Evolutionary conservation across 2,329 filamentous ascomycete genomes (phyloP).

Genomic region (Aspergillus pseudoterreus): DNA sequence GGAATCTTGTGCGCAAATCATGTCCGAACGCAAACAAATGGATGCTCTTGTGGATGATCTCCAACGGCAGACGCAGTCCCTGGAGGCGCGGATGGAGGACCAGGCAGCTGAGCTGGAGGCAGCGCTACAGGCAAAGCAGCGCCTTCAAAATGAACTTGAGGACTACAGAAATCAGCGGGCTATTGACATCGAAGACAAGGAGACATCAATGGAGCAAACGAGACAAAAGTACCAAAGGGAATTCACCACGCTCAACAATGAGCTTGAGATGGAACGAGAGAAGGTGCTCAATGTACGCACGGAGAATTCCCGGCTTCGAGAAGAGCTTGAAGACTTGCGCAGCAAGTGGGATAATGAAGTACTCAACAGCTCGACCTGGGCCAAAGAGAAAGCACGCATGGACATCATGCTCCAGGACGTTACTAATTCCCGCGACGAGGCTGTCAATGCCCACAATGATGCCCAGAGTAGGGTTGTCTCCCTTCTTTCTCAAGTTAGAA

Average conservation of each 20-base stretch:
- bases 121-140: conserved; percentile 83
- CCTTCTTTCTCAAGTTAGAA: conserved; percentile 83
- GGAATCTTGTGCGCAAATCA: conserved; percentile 82
- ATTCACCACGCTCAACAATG: conserved; percentile 81
- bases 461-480: conserved; percentile 90
- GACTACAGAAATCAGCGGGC: conserved; percentile 94
- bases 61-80: conserved; percentile 81
- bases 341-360: conserved; percentile 99
- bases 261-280: conserved; percentile 89
- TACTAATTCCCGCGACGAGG: conserved; percentile 87
- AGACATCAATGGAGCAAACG: conserved; percentile 92
- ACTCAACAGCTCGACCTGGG: conserved; percentile 95
- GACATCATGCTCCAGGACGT: conserved; percentile 87
- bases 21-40: conserved; percentile 89
- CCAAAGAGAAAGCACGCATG: conserved; percentile 91
- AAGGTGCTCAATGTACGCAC: conserved; percentile 79
- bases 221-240: conserved; percentile 96
- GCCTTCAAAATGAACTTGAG: conserved; percentile 93
- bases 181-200: conserved; percentile 95
- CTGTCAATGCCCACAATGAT: conserved; percentile 87
- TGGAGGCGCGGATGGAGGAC: conserved; percentile 89
- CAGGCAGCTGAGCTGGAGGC: conserved; percentile 83
- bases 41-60: conserved; percentile 83
- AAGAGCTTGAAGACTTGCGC: conserved; percentile 90
- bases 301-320: conserved; percentile 83